These are phyloP conservation scores for Sporormia fimetaria DNA, from an alignment of 495 filamentous ascomycete species.

Conservation along the genomic window DNA sequence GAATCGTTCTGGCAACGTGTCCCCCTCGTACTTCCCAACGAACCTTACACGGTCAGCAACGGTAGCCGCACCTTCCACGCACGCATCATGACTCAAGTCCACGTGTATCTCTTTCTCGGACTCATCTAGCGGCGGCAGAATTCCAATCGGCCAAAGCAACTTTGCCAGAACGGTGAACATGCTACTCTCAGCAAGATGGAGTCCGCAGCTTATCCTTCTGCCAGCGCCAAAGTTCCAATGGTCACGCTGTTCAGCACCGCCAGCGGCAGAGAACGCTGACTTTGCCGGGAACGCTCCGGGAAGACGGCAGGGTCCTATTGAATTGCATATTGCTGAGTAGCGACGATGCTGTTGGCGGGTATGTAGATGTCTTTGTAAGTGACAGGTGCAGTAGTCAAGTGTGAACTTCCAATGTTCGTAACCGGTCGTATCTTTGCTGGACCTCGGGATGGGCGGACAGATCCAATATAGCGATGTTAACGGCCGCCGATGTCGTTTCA, in stretches of 20 bases:
- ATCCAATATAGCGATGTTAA: slow-evolving; percentile 19
- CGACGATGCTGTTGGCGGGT: slow-evolving; percentile 17
- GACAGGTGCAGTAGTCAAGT: slow-evolving; percentile 22
- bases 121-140: slow-evolving; percentile 11
- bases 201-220: slow-evolving; percentile 19
- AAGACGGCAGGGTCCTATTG: slow-evolving; percentile 19
- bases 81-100: slow-evolving; percentile 22
- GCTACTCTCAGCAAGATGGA: slow-evolving; percentile 26
- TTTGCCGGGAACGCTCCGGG: slow-evolving; percentile 9
- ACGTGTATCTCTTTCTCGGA: slow-evolving; percentile 16
- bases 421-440: slow-evolving; percentile 16
- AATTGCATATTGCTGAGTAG: slow-evolving; percentile 16
- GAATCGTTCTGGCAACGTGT: slow-evolving; percentile 6
- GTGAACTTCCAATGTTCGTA: slow-evolving; percentile 19
- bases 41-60: slow-evolving; percentile 19
- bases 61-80: slow-evolving; percentile 15
- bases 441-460: slow-evolving; percentile 13
- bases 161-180: slow-evolving; percentile 25
- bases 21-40: slow-evolving; percentile 13
- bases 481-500: slow-evolving; percentile 22
- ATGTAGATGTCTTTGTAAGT: slow-evolving; percentile 21
- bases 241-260: slow-evolving; percentile 17
- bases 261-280: slow-evolving; percentile 19
- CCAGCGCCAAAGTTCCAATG: slow-evolving; percentile 27
- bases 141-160: slow-evolving; percentile 25